Evolutionary conservation across 306 rosid species (phyloP), one percentile per base, ranked within the genome.

Genomic region (Rosa rugosa): DNA sequence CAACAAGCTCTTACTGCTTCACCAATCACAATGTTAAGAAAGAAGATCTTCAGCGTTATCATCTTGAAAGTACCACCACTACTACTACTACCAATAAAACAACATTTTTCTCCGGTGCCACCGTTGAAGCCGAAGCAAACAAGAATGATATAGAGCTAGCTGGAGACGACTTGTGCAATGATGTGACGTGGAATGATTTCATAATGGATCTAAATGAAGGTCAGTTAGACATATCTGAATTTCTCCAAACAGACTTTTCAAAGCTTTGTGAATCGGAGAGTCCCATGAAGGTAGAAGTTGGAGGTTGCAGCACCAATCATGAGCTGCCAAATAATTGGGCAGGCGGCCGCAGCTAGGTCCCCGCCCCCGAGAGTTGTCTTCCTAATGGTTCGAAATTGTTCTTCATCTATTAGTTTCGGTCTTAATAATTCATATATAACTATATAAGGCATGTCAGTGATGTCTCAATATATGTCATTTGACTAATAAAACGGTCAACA

Each of bases 171-270:
- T n/a, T 27, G n/a, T 31, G 69, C 10, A 42, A 63, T 11, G 45
- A 65, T 9, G n/a, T 65, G n/a, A 34, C 25, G 5, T 36, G 71
- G 76, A 73, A 59, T 65, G 70, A 65, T 34, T 80, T 80, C 57
- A 20, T 73, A n/a, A 65, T 6, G 74, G 79, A 64, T 50, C 68
- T 63, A 9, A 65, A 73, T 17, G 65, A 59, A 38, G 72, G 42
- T 20, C 64, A 71, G 51, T 47, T 71, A 9, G 41, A 59, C 31
- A 23, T 79, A 47, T 46, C 82, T 8, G 69, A 80, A 64, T 73
- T 73, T 80, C 74, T 80, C 34, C 83, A 73, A 38, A 27, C 78
- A 1, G 78, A 80, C 78, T 80, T 80, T 40, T 23, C 59, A 6
- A 41, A 73, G 56, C 51, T 72, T 25, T 72, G 65, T 23, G 67